Conservation (phyloP, 2,329 filamentous ascomycete genomes). For the Aureobasidium sp. region DNA sequence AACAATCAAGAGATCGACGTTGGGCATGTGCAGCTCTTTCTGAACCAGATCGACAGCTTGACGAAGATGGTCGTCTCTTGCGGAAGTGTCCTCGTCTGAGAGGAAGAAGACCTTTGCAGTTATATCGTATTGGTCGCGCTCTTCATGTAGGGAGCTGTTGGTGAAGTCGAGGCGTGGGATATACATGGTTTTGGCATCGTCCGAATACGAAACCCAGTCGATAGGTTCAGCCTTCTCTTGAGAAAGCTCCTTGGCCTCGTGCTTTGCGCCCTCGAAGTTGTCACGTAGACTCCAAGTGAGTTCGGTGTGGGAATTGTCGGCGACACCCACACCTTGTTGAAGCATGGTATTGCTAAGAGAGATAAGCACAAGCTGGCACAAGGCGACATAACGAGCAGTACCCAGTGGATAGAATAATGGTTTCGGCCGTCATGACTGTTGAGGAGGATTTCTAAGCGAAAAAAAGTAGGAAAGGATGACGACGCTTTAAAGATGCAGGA, state of each 20-base stretch:
- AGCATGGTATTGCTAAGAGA: conserved; percentile 68
- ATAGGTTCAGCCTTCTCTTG: conserved; percentile 14
- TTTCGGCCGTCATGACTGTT: conserved; percentile 48
- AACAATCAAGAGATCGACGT: conserved; percentile 80
- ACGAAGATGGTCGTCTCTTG: conserved; percentile 58
- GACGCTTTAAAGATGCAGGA: background rate
- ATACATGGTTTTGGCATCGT: conserved; percentile 53
- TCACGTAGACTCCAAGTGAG: conserved; percentile 78
- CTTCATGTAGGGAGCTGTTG: conserved; percentile 65
- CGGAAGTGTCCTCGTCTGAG: conserved; percentile 39
- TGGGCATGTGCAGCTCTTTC: conserved; percentile 65
- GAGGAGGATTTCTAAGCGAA: conserved; percentile 9
- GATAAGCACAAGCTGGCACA: conserved; percentile 17
- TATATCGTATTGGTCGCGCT: conserved; percentile 79
- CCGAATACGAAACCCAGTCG: conserved; percentile 55
- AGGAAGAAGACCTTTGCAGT: conserved; percentile 95
- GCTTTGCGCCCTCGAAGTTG: conserved; percentile 49
- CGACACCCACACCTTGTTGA: conserved; percentile 49
- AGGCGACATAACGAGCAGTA: conserved; percentile 37
- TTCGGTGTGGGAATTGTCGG: conserved; percentile 84
- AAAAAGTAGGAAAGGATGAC: background rate
- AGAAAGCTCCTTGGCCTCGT: conserved; percentile 5
- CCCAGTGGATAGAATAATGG: conserved; percentile 80
- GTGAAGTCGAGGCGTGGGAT: conserved; percentile 69
- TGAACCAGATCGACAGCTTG: conserved; percentile 75